Evolutionary conservation across 2,329 filamentous ascomycete species (phyloP).

Genomic region (Alternaria triticina): DNA sequence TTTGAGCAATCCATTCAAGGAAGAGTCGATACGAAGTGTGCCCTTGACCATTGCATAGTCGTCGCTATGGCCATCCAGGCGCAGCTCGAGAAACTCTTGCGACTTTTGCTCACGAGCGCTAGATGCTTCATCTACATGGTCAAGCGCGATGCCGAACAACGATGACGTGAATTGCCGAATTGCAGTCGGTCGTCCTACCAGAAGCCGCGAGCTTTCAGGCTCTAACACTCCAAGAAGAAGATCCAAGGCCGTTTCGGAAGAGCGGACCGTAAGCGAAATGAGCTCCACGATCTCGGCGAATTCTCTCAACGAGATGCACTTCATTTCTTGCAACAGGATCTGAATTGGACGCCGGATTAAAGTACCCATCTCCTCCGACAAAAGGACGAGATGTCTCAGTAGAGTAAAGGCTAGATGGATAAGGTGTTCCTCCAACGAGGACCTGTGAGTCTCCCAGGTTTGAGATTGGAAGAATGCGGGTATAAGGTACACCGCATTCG

Average conservation of each 20-base stretch:
- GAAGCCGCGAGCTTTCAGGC: conserved; percentile 34
- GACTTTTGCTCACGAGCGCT: conserved; percentile 11
- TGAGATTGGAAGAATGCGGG: conserved; percentile 22
- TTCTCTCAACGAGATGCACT: conserved; percentile 27
- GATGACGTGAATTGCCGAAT: conserved; percentile 42
- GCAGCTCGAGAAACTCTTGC: conserved; percentile 16
- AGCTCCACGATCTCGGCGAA: conserved; percentile 44
- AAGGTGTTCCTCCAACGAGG: conserved; percentile 18
- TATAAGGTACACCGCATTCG: conserved; percentile 21
- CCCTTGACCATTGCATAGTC: conserved; percentile 20
- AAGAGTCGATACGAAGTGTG: conserved; percentile 25
- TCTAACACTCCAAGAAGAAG: conserved; percentile 46
- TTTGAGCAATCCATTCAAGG: conserved; percentile 17
- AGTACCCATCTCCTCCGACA: conserved; percentile 29
- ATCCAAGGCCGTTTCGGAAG: conserved; percentile 41
- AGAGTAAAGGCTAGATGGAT: conserved; percentile 18
- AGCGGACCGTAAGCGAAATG: conserved; percentile 39
- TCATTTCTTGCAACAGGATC: conserved; percentile 30
- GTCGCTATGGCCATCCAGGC: conserved; percentile 13
- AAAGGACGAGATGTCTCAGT: conserved; percentile 26
- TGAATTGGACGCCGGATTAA: conserved; percentile 38
- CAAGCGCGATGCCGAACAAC: conserved; percentile 48
- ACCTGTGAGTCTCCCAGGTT: conserved; percentile 23
- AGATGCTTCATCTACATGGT: conserved; percentile 49
- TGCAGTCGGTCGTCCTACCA: conserved; percentile 32